Evolutionary conservation across 1,139 yeast species (phyloP).

Genomic region (Yamadazyma conglobata): DNA sequence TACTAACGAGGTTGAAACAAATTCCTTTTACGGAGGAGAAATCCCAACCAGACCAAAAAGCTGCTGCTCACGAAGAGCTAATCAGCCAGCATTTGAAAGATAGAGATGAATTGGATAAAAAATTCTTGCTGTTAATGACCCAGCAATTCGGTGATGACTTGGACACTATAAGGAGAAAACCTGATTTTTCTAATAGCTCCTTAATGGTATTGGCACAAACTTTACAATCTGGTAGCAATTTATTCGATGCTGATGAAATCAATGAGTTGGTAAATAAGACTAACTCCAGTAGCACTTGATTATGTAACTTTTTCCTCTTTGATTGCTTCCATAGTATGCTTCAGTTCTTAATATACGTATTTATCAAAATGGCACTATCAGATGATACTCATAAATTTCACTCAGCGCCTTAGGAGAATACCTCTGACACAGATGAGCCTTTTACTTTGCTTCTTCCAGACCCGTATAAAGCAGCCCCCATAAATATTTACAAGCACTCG

Average conservation of each 20-base stretch:
- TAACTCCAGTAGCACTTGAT: no score
- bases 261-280: constrained; percentile 11
- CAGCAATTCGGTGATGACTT: constrained; percentile 60
- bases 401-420: no score
- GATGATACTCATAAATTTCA: no score
- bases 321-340: no score
- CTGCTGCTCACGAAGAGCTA: constrained; percentile 23
- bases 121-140: constrained; percentile 57
- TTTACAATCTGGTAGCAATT: constrained; percentile 61
- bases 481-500: no score
- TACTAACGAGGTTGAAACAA: constrained; percentile 13
- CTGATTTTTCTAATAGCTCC: constrained; percentile 60
- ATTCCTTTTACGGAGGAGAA: constrained; percentile 14
- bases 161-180: constrained; percentile 58
- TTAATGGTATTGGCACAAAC: constrained; percentile 61
- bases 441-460: no score
- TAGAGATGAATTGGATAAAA: constrained; percentile 44
- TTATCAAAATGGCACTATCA: no score
- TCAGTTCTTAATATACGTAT: no score
- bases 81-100: constrained; percentile 21
- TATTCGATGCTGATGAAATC: constrained; percentile 55
- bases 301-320: no score
- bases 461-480: no score
- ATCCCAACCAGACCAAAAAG: constrained; percentile 18
- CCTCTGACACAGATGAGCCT: no score